A percentile compares a stretch with the other conserved stretches of the same genome.
Conservation (phyloP, 2,329 filamentous ascomycete species). For the Alternaria tenuissima region DNA sequence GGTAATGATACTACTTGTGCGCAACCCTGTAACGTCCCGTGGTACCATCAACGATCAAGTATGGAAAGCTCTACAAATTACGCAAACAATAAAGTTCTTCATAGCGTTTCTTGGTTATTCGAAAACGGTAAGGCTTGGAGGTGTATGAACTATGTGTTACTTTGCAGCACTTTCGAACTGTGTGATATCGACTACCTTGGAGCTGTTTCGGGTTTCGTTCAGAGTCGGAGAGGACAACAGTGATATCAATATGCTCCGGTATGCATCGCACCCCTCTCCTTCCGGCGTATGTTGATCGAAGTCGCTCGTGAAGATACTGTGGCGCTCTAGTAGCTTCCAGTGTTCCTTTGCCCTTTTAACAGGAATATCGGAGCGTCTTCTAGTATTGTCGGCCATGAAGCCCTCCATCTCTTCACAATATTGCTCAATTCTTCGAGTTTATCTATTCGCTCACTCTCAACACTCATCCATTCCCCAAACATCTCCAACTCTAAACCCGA, state of each 20-base stretch:
- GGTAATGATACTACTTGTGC: background rate
- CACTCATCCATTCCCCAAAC: conserved; percentile 20
- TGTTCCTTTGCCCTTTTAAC: background rate
- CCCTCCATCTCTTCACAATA: background rate
- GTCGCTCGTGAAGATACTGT: background rate
- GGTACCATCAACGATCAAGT: background rate
- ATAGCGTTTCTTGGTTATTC: background rate
- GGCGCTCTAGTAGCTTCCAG: background rate
- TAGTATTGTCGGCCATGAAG: background rate
- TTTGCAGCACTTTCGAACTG: background rate
- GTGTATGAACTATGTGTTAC: background rate
- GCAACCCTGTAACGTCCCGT: background rate
- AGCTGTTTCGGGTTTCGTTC: too few species aligned
- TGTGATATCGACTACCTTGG: background rate
- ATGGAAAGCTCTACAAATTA: background rate
- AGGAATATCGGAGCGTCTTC: background rate
- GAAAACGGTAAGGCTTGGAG: background rate
- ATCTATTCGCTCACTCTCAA: background rate
- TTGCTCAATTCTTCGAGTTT: background rate
- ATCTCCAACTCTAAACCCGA: conserved; percentile 50
- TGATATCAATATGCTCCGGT: background rate
- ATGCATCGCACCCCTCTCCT: background rate
- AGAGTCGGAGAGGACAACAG: background rate
- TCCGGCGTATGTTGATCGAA: background rate
- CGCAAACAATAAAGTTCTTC: background rate